phyloP scores from a whole-genome alignment of 73 alveolate species.

The Symbiodinium pilosum region DNA sequence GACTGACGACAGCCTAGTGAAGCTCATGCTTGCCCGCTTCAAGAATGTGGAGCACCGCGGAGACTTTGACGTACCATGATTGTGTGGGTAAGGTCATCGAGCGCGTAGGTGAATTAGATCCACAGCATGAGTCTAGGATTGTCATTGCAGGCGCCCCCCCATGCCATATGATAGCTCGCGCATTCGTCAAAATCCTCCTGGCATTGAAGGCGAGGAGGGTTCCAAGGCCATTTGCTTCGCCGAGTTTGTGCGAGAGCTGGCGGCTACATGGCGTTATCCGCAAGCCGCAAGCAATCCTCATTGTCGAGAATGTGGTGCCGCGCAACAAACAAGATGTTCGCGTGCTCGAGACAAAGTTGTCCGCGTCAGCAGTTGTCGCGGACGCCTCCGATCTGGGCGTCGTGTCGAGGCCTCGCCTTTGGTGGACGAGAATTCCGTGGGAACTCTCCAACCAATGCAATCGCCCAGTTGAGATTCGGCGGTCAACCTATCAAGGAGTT shows the following conservation, averaged over 20 bases:
- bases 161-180: background rate
- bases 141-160: background rate
- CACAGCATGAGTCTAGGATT: background rate
- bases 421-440: background rate
- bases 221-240: background rate
- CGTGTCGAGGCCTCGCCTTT: background rate
- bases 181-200: background rate
- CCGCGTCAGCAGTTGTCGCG: background rate
- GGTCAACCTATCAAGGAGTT: background rate
- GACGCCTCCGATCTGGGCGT: background rate
- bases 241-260: background rate
- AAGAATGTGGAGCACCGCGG: background rate
- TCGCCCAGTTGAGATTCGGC: background rate
- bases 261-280: background rate
- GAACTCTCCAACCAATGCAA: background rate
- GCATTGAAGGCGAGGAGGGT: background rate
- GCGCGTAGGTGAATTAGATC: background rate
- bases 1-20: background rate
- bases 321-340: background rate
- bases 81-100: background rate
- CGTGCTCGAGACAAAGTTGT: background rate
- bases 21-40: background rate
- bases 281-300: background rate
- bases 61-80: background rate
- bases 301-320: background rate